These are phyloP conservation scores for Platanthera guangdongensis DNA, from an alignment of 106 monocot species.

Conservation along the genomic window DNA sequence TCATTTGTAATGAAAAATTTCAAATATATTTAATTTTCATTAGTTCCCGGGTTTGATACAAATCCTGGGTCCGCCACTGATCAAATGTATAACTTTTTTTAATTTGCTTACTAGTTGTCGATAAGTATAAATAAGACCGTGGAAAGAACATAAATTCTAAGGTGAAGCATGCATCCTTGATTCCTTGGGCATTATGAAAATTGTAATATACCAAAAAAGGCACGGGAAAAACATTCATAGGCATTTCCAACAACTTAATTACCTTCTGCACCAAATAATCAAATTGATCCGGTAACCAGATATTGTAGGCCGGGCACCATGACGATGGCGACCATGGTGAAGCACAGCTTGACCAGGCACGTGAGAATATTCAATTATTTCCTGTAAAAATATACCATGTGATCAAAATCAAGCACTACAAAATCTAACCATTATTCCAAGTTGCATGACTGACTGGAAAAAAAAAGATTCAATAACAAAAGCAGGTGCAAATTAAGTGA, in stretches of 20 bases:
- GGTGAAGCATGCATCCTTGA: background rate
- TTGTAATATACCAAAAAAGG: background rate
- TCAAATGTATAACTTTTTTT: background rate
- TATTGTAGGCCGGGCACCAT: conserved; percentile 80
- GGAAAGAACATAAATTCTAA: background rate
- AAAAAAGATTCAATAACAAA: background rate
- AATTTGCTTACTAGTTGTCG: background rate
- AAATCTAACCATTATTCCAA: background rate
- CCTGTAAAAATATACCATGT: conserved; percentile 32
- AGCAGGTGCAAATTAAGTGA: background rate
- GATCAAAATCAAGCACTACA: background rate
- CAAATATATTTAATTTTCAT: too few relatives aligned
- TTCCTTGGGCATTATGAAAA: background rate
- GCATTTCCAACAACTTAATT: background rate
- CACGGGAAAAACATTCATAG: background rate
- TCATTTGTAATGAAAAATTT: too few relatives aligned
- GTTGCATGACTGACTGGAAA: background rate
- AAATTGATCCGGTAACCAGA: conserved; percentile 86
- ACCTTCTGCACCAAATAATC: conserved; percentile 97
- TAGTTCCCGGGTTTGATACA: too few relatives aligned
- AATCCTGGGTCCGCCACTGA: too few relatives aligned
- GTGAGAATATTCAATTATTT: conserved; percentile 70
- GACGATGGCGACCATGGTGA: conserved; percentile 89
- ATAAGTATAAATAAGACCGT: background rate
- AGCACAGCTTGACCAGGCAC: conserved; percentile 87